phyloP scores from a whole-genome alignment of 2,329 filamentous ascomycete species.

The Diaporthe humulicola region DNA sequence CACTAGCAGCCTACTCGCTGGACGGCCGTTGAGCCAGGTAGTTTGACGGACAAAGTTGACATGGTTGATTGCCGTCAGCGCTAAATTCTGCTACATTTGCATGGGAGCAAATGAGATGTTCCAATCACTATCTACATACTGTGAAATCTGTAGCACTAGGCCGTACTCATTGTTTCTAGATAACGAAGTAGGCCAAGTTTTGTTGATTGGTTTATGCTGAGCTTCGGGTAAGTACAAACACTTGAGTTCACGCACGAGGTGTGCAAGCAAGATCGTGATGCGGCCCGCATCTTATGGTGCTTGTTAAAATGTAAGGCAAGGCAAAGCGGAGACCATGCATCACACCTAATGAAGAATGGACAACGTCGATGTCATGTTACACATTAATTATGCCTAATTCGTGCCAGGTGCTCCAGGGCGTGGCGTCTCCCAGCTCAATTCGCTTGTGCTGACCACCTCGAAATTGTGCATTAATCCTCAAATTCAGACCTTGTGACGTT shows the following conservation, averaged over 20 bases:
- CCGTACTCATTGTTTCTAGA: not conserved
- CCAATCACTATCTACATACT: no score
- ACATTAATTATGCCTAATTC: not conserved
- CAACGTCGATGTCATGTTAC: not conserved
- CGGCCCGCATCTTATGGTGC: not conserved
- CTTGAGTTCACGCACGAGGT: not conserved
- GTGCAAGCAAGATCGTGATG: not conserved
- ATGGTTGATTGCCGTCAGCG: not conserved
- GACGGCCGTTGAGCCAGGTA: not conserved
- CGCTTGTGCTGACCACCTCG: not conserved
- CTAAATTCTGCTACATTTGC: not conserved
- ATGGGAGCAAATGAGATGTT: no score
- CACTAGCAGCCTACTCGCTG: not conserved
- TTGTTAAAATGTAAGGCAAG: not conserved
- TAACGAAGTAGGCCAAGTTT: not conserved
- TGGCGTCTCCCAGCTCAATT: not conserved
- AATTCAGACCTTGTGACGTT: not conserved
- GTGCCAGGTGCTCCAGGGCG: not conserved
- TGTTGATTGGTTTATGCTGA: not conserved
- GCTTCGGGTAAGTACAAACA: not conserved
- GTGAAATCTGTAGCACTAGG: not conserved
- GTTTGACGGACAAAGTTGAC: not conserved
- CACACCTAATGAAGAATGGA: not conserved
- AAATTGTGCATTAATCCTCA: not conserved
- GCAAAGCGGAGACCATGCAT: not conserved